Base-by-base conservation (phyloP, 495 filamentous ascomycete genomes). In the Aspergillus sparsus region DNA sequence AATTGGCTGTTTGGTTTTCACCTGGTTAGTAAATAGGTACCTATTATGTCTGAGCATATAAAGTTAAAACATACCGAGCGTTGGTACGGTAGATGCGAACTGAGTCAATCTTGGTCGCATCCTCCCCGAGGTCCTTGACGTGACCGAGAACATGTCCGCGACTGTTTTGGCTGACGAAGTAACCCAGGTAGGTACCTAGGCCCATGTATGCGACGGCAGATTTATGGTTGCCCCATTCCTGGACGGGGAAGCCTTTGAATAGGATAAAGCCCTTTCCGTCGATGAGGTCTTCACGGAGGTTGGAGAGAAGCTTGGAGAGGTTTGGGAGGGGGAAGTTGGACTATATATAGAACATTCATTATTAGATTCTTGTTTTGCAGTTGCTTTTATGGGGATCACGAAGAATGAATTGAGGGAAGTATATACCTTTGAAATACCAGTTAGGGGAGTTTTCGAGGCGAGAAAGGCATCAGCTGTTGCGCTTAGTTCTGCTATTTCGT, bases 41-140 rank as follows among this genome's bases (percentile, higher is more conserved):
- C 21, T 27, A 27, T 3, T 27, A 27, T 27, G 21, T 27, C 21
- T 27, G 21, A 1, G 21, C 3, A 27, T 3, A 3, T 27, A 27
- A 27, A 27, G 21, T 27, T n/a, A n/a, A 27, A 5, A 53, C 80
- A 61, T 84, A 89, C 72, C 90, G 82, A 31, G 92, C 92, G 58
- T 92, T 90, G 3, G 92, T 97, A 57, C 92, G 82, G 74, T 96
- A 96, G 68, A 96, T 95, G 45, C 92, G 83, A 18, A 96, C 91
- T 55, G 83, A 83, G 71, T 96, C 88, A 62, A 89, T 93, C 71
- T 89, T 82, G 9, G 81, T 86, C 33, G 88, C 75, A 72, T 97
- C 90, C 58, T 93, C 92, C 41, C 90, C 89, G 4, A 96, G 80
- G 73, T 95, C 90, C 74, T 96, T 92, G 68, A 96, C 92, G 71